Base-by-base conservation (phyloP, 2,329 filamentous ascomycete species). In the Beauveria varroae region DNA sequence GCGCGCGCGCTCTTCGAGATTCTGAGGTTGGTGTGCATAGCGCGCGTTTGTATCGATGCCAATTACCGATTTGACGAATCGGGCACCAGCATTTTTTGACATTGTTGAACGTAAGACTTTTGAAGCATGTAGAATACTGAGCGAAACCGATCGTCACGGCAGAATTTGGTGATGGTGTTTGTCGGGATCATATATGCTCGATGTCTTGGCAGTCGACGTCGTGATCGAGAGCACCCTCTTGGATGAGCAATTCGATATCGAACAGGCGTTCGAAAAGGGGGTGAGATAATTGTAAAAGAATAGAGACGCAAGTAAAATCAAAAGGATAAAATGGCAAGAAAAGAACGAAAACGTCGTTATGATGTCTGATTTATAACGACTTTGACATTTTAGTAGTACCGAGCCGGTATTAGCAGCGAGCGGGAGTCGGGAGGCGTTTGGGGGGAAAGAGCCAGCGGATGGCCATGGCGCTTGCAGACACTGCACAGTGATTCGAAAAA, bases 11-110 rank as follows among this genome's bases (percentile, higher is more conserved):
- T 65, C 62, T 18, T 68, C 66, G 5, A 73, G 68, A 57, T 67
- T 60, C 4, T 60, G 56, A 1, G 72, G 70, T 9, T 71, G 57
- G 18, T 56, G 60, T n/a, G 66, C 60, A 61, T 68, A 70, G 14
- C 66, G 69, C 28, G 71, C 68, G 44, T 71, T 65, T 52, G 67
- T 61, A 51, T 74, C 68, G 62, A 74, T 72, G 41, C 69, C 69
- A n/a, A 73, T 66, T 20, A 73, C 63, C 56, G 65, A 69, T 26
- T 63, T 63, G 56, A 69, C 66, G 47, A 68, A 30, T 65, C 50
- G 20, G 37, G 22, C 16, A 20, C 37, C 22, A 10, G 22, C 47
- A 49, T 34, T 34, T 37, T 58, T 52, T 20, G 43, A 41, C 60
- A 62, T 62, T 47, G 12, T 34, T 18, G 20, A 26, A 37, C n/a